phyloP scores from a whole-genome alignment of 2,329 filamentous ascomycete genomes.

The Botrytis pseudocinerea region DNA sequence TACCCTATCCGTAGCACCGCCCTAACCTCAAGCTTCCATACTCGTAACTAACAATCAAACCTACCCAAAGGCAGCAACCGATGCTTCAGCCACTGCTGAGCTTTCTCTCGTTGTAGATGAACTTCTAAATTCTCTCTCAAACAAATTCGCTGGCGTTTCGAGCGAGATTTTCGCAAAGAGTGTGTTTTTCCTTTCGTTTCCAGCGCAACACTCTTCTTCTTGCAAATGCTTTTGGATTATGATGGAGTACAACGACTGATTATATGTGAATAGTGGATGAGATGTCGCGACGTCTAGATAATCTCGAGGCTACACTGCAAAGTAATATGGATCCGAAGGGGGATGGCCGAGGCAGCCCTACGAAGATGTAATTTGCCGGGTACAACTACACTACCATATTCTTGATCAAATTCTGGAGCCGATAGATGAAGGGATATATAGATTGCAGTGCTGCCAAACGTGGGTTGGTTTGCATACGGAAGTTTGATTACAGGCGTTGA shows the following conservation, averaged over 20 bases:
- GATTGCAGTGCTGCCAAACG: background rate
- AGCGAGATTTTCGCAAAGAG: slow-evolving; percentile 87
- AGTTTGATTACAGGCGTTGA: slow-evolving; percentile 18
- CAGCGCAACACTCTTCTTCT: background rate
- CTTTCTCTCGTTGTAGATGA: slow-evolving; percentile 70
- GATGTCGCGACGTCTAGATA: slow-evolving; percentile 84
- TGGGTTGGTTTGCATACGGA: background rate
- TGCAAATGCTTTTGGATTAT: background rate
- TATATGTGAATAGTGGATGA: slow-evolving; percentile 71
- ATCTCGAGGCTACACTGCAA: slow-evolving; percentile 53
- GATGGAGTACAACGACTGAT: background rate
- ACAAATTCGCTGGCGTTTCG: slow-evolving; percentile 82
- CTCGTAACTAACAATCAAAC: background rate
- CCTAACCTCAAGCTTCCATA: slow-evolving; percentile 13
- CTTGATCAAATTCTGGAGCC: background rate
- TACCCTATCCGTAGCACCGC: background rate
- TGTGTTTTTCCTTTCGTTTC: slow-evolving; percentile 46
- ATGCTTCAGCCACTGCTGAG: slow-evolving; percentile 37
- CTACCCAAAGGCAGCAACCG: slow-evolving; percentile 30
- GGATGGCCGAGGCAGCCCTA: slow-evolving; percentile 36
- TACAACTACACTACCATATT: background rate
- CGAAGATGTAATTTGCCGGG: slow-evolving; percentile 28
- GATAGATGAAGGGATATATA: background rate
- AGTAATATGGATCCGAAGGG: slow-evolving; percentile 29
- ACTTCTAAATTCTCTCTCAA: slow-evolving; percentile 77